phyloP scores from a whole-genome alignment of 2,329 filamentous ascomycete species.

The Ilyonectria mors-panacis region DNA sequence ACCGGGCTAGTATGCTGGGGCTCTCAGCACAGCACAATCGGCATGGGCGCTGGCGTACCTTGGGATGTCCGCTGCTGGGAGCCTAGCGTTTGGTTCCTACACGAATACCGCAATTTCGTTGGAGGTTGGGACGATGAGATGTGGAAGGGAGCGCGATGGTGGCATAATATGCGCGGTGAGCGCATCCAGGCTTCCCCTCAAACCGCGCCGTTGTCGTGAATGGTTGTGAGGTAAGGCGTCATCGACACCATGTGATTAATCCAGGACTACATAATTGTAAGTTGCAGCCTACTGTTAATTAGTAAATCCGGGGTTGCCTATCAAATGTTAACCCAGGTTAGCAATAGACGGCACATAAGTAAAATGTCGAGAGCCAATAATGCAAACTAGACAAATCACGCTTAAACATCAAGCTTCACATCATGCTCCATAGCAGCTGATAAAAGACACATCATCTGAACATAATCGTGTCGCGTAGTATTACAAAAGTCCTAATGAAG shows the following conservation, averaged over 20 bases:
- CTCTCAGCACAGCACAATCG: constrained; percentile 43
- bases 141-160: constrained; percentile 51
- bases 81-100: constrained; percentile 59
- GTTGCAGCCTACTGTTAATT: no score
- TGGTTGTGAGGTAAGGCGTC: background rate
- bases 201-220: background rate
- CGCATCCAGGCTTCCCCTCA: constrained; percentile 31
- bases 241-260: background rate
- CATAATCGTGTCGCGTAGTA: constrained; percentile 37
- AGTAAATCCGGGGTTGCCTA: background rate
- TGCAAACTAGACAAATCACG: background rate
- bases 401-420: background rate
- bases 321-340: background rate
- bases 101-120: constrained; percentile 56
- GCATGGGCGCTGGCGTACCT: constrained; percentile 56
- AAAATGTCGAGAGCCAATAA: background rate
- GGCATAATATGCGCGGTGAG: constrained; percentile 49
- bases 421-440: background rate
- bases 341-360: background rate
- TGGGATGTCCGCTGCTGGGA: constrained; percentile 64
- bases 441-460: constrained; percentile 4
- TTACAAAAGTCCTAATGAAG: constrained; percentile 42
- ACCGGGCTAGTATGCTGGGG: constrained; percentile 57
- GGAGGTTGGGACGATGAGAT: constrained; percentile 56
- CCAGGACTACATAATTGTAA: no score